Evolutionary conservation across 208 protist genomes (phyloP), one percentile per base, ranked within the genome.

Genomic region (Leptomonas seymouri): DNA sequence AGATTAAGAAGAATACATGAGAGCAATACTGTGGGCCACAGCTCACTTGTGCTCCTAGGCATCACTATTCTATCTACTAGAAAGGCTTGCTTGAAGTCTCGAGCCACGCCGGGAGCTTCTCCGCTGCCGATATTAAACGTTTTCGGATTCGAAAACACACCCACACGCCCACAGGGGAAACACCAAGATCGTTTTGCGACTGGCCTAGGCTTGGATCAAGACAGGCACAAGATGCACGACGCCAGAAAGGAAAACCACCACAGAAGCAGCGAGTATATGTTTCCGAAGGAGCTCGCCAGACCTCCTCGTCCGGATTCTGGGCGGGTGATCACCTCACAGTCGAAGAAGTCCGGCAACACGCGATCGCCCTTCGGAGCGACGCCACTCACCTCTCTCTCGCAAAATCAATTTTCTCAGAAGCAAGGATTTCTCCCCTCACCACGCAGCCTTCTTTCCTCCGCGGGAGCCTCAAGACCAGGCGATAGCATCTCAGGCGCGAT

Each of bases 281-380:
- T 81, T 1, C 76, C 84, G 30, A 75, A 76, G 18, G 79, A 86
- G 16, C 56, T 84, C 6, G 55, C 65, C 14, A 48, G 75, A 2
- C 57, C 75, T 15, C 67, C 62, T n/a, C 73, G 70, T 31, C 55
- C 67, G n/a, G 62, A 64, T 57, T 71, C 66, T 11, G 58, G 30
- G 6, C n/a, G 44, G 28, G 48, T 54, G 41, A 25, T 56, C 3
- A 25, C 25, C 21, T 27, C 63, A 4, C 56, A 65, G 28, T 55
- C 71, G 9, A 44, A 25, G 15, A 55, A 20, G 27, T 55, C 63
- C 11, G 27, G 31, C 39, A 46, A 54, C 59, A 2, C 53, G 34
- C 57, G 59, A 21, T 65, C 76, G 39, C 41, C 66, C 44, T 76
- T 68, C 9, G 59, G 55, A 3, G 45, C 58, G 16, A 23, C 44